Evolutionary conservation across 345 rosid species (phyloP).

Genomic region (Aurinia saxatilis): DNA sequence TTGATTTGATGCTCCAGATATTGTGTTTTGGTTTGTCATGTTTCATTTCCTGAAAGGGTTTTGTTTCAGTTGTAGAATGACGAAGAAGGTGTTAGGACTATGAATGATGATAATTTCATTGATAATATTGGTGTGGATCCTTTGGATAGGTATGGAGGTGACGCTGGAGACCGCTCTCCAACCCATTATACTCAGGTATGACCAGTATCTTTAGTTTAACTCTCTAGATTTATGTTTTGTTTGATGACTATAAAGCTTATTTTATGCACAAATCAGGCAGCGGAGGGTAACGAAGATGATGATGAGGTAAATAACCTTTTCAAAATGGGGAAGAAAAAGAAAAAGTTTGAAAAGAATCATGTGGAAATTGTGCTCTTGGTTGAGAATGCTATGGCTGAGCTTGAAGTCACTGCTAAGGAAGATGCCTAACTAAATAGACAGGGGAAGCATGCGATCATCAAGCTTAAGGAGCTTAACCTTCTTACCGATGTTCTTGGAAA

Average conservation of each 20-base stretch:
- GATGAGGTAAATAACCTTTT: conserved; percentile 77
- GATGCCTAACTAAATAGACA: conserved; percentile 79
- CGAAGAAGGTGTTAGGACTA: conserved; percentile 70
- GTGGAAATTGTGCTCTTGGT: conserved; percentile 83
- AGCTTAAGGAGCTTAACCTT: conserved; percentile 85
- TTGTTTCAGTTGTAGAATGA: conserved; percentile 54
- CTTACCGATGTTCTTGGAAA: conserved; percentile 87
- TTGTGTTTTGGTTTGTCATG: background rate
- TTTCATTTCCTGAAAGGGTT: background rate
- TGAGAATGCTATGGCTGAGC: conserved; percentile 96
- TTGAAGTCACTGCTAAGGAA: conserved; percentile 89
- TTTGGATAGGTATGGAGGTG: conserved; percentile 62
- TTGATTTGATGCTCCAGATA: conserved; percentile 5
- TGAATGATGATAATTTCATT: conserved; percentile 90
- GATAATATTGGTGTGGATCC: conserved; percentile 92
- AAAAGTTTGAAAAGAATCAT: conserved; percentile 79
- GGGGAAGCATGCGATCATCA: conserved; percentile 87
- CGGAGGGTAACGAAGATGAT: conserved; percentile 88
- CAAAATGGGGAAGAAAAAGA: conserved; percentile 81
- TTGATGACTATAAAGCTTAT: conserved; percentile 1
- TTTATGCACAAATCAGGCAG: conserved; percentile 44
- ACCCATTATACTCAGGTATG: conserved; percentile 38
- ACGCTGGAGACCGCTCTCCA: conserved; percentile 70
- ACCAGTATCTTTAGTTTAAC: background rate
- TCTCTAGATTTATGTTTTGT: background rate